A percentile compares a stretch with the other conserved stretches of the same genome.
Evolutionary conservation across 1,284 basidiomycete genomes (phyloP).

Genomic region (Flammula alnicola): DNA sequence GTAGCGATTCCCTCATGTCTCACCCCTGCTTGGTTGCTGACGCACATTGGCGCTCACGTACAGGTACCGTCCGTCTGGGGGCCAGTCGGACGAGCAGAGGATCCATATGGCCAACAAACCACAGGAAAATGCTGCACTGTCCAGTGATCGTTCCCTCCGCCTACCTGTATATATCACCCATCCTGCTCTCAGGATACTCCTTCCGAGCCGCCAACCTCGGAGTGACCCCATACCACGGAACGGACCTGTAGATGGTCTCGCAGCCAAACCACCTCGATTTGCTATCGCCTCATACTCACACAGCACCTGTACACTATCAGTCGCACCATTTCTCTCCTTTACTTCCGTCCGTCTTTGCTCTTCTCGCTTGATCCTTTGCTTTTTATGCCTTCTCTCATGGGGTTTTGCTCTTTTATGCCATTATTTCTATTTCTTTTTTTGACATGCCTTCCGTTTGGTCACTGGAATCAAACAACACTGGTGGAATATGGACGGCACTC

Average conservation of each 20-base stretch:
- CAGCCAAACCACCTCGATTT: constrained; percentile 15
- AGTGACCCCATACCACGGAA: constrained; percentile 22
- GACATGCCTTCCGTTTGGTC: constrained; percentile 10
- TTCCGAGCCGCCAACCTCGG: constrained; percentile 8
- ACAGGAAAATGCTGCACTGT: constrained; percentile 52
- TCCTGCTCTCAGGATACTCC: constrained; percentile 3
- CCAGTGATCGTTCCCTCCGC: constrained; percentile 38
- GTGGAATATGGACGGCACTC: constrained; percentile 18
- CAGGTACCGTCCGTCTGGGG: constrained; percentile 93
- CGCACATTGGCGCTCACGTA: constrained; percentile 10
- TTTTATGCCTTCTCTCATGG: constrained; percentile 8
- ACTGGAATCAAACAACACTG: constrained; percentile 17
- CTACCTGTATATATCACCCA: constrained; percentile 8
- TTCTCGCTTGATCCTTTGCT: constrained; percentile 19
- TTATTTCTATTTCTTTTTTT: constrained; percentile 11
- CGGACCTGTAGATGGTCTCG: constrained; percentile 18
- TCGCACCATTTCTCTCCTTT: constrained; percentile 18
- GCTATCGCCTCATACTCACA: constrained; percentile 19
- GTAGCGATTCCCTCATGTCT: constrained; percentile 31
- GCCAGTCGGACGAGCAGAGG: constrained; percentile 79
- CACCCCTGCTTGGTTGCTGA: constrained; percentile 16
- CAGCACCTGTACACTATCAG: constrained; percentile 28
- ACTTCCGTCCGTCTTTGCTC: too few relatives aligned
- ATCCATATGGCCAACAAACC: constrained; percentile 76
- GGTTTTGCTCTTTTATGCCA: constrained; percentile 13